These are phyloP conservation scores for Colletotrichum tropicale DNA, from an alignment of 2,329 filamentous ascomycete genomes.

Conservation along the genomic window DNA sequence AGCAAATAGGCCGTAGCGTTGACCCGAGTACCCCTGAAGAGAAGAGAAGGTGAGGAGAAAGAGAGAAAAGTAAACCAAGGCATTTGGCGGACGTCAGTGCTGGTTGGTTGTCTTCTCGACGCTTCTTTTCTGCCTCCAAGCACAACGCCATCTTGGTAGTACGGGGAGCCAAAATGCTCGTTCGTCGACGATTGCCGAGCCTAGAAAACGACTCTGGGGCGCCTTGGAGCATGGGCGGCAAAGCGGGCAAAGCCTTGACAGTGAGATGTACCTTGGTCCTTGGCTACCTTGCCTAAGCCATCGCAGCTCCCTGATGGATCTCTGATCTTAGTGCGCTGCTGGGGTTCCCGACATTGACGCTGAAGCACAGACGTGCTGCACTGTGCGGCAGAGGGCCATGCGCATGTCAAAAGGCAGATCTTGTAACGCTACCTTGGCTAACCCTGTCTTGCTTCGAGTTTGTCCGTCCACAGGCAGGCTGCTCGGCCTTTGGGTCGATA, in stretches of 20 bases:
- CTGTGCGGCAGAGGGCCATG: slow-evolving; percentile 21
- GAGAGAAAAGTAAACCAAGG: background rate
- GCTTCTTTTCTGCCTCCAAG: slow-evolving; percentile 5
- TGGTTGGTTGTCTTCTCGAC: slow-evolving; percentile 8
- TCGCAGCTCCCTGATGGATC: background rate
- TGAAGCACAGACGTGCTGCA: slow-evolving; percentile 19
- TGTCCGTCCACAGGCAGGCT: background rate
- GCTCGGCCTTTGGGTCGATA: background rate
- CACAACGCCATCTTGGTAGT: background rate
- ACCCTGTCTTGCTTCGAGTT: background rate
- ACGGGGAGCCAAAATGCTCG: background rate
- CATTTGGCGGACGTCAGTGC: background rate
- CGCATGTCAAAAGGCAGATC: slow-evolving; percentile 21
- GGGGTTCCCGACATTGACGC: slow-evolving; percentile 5
- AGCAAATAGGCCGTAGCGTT: background rate
- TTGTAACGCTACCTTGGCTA: slow-evolving; percentile 19
- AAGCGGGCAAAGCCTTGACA: background rate
- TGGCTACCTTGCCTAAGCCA: background rate
- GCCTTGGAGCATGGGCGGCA: background rate
- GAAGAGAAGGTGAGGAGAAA: background rate
- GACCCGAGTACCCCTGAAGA: background rate
- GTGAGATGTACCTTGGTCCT: background rate
- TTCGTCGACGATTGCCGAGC: slow-evolving; percentile 13
- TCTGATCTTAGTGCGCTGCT: slow-evolving; percentile 16
- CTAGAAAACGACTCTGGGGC: background rate